Conservation (phyloP, 371 early-diverging fungal genomes). For the Mucor sp. region DNA sequence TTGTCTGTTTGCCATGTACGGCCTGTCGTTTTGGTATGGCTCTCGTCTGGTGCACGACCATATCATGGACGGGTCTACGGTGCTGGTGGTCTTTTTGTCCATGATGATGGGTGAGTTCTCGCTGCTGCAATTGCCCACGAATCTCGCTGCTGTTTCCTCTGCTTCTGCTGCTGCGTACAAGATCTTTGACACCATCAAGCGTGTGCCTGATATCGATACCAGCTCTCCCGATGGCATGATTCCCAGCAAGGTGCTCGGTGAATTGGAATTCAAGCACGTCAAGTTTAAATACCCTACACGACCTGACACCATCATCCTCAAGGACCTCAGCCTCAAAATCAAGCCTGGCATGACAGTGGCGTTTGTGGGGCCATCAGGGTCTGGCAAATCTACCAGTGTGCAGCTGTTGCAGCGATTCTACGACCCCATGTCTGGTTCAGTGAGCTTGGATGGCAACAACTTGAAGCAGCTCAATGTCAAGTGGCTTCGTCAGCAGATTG, state of each 20-base stretch:
- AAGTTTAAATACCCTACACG: slow-evolving; percentile 76
- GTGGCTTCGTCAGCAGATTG: slow-evolving; percentile 78
- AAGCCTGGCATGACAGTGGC: slow-evolving; percentile 78
- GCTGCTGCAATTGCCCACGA: slow-evolving; percentile 53
- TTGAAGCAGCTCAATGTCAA: slow-evolving; percentile 65
- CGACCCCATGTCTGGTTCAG: slow-evolving; percentile 61
- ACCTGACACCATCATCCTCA: slow-evolving; percentile 66
- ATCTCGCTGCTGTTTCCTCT: slow-evolving; percentile 57
- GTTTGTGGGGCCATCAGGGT: slow-evolving; percentile 83
- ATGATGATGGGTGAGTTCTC: slow-evolving; percentile 66
- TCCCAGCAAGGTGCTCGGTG: slow-evolving; percentile 51
- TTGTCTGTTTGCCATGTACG: slow-evolving; percentile 64
- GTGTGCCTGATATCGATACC: slow-evolving; percentile 67
- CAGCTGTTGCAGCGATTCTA: slow-evolving; percentile 91
- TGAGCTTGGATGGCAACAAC: slow-evolving; percentile 73
- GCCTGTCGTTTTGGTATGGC: slow-evolving; percentile 84
- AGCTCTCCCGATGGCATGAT: slow-evolving; percentile 50
- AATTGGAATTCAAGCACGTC: slow-evolving; percentile 73
- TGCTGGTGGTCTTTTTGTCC: slow-evolving; percentile 69
- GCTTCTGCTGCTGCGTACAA: slow-evolving; percentile 68
- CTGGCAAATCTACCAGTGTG: slow-evolving; percentile 90
- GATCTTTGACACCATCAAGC: slow-evolving; percentile 80
- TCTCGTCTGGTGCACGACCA: slow-evolving; percentile 52
- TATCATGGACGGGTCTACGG: slow-evolving; percentile 48
- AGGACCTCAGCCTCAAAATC: slow-evolving; percentile 59